Percentiles rank a stretch among this genome's conserved stretches.
Conservation (phyloP, 2,329 filamentous ascomycete species). For the Macrophomina tecta region DNA sequence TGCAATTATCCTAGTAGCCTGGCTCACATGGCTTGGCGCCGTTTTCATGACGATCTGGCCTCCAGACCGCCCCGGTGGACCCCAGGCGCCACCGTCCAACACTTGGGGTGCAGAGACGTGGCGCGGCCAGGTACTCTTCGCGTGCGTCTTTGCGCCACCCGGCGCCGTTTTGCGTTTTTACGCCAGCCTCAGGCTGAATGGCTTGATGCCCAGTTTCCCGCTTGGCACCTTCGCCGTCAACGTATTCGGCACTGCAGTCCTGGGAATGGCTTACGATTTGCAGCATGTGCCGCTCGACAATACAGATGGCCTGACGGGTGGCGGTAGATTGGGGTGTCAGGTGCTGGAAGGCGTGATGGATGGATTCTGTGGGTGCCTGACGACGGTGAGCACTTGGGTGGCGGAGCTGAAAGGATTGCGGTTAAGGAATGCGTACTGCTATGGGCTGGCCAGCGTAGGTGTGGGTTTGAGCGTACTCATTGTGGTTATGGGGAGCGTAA, state of each 20-base stretch:
- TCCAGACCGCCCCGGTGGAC: constrained; percentile 57
- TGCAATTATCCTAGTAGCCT: constrained; percentile 67
- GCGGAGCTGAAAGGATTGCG: constrained; percentile 49
- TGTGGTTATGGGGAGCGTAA: constrained; percentile 74
- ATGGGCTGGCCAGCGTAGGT: constrained; percentile 67
- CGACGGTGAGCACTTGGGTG: constrained; percentile 58
- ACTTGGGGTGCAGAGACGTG: constrained; percentile 62
- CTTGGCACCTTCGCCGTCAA: constrained; percentile 88
- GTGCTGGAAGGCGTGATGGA: constrained; percentile 55
- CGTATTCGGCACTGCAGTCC: constrained; percentile 73
- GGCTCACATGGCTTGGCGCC: constrained; percentile 79
- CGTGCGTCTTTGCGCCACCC: constrained; percentile 80
- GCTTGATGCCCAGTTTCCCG: constrained; percentile 70
- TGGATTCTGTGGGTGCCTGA: constrained; percentile 56
- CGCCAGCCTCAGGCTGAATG: constrained; percentile 73
- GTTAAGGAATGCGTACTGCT: constrained; percentile 68
- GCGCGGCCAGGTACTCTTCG: constrained; percentile 77
- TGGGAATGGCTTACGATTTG: constrained; percentile 80
- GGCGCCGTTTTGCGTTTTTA: constrained; percentile 81
- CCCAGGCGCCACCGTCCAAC: constrained; percentile 26
- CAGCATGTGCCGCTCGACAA: constrained; percentile 64
- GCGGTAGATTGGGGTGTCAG: constrained; percentile 50
- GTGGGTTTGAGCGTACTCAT: constrained; percentile 66
- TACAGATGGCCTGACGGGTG: constrained; percentile 52
- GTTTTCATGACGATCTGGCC: constrained; percentile 75